These are phyloP conservation scores for Porphyrellus cyaneotinctus DNA, from an alignment of 768 basidiomycete genomes.

Conservation along the genomic window DNA sequence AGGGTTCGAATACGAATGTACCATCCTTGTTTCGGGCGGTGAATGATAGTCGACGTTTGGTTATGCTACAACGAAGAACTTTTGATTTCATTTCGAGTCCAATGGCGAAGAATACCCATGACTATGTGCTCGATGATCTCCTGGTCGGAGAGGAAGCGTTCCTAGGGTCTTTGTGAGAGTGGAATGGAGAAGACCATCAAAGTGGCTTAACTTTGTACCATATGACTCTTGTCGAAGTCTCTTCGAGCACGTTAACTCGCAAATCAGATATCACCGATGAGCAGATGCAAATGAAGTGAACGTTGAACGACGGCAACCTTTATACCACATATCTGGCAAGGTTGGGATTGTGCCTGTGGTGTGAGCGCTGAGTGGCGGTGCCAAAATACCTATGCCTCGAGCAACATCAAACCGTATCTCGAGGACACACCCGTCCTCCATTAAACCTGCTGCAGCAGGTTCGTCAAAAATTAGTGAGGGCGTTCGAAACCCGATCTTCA, in stretches of 20 bases:
- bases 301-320: slow-evolving; percentile 18
- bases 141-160: slow-evolving; percentile 65
- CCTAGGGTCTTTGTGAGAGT: slow-evolving; percentile 40
- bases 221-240: slow-evolving; percentile 51
- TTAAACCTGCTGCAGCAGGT: slow-evolving; percentile 36
- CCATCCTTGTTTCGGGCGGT: slow-evolving; percentile 79
- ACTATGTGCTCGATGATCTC: slow-evolving; percentile 75
- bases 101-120: slow-evolving; percentile 39
- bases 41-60: slow-evolving; percentile 58
- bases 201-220: slow-evolving; percentile 65
- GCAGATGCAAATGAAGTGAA: background rate
- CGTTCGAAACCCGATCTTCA: slow-evolving; percentile 84
- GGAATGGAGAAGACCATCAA: background rate
- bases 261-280: slow-evolving; percentile 72
- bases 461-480: slow-evolving; percentile 40
- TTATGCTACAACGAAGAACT: slow-evolving; percentile 55
- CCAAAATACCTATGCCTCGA: no score
- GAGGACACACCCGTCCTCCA: slow-evolving; percentile 59
- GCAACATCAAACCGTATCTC: slow-evolving; percentile 74
- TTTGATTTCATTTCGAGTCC: no score
- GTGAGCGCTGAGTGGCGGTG: no score
- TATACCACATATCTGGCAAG: slow-evolving; percentile 31
- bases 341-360: slow-evolving; percentile 26
- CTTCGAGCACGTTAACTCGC: slow-evolving; percentile 59
- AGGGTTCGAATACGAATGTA: slow-evolving; percentile 76